Evolutionary conservation across 805 yeast genomes (phyloP).

Genomic region (Ogataea henricii): DNA sequence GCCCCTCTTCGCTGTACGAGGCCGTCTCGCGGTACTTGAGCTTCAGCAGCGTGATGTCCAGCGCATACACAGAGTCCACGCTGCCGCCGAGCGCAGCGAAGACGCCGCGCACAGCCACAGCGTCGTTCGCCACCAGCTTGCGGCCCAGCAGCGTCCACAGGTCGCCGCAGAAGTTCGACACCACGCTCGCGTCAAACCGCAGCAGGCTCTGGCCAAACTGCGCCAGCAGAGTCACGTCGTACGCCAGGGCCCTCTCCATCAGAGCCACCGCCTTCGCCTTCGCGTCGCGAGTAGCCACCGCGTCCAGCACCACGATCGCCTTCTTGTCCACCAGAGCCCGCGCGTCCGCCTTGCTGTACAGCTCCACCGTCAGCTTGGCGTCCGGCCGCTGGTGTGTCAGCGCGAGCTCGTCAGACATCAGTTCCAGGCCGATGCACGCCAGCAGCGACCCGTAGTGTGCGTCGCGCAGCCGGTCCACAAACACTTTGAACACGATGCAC

Average conservation of each 20-base stretch:
- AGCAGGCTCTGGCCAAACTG: slow-evolving; percentile 25
- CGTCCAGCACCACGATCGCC: slow-evolving; percentile 36
- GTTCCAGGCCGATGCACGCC: slow-evolving; percentile 27
- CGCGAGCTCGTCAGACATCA: slow-evolving; percentile 24
- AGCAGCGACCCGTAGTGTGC: slow-evolving; percentile 28
- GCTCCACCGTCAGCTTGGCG: slow-evolving; percentile 36
- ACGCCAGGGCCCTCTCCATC: slow-evolving; percentile 22
- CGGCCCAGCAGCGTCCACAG: slow-evolving; percentile 29
- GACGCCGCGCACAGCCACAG: slow-evolving; percentile 17
- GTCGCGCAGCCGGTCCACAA: slow-evolving; percentile 38
- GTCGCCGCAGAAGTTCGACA: slow-evolving; percentile 24
- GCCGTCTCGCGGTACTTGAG: slow-evolving; percentile 14
- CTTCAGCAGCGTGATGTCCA: slow-evolving; percentile 29
- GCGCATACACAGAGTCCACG: slow-evolving; percentile 20
- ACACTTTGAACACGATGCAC: slow-evolving; percentile 50
- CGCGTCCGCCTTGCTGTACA: slow-evolving; percentile 47
- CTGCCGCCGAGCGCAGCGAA: slow-evolving; percentile 18
- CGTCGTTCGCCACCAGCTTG: slow-evolving; percentile 24
- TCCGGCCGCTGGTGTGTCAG: slow-evolving; percentile 22
- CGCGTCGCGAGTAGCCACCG: slow-evolving; percentile 13
- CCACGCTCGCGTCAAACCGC: slow-evolving; percentile 18
- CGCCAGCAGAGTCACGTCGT: slow-evolving; percentile 29
- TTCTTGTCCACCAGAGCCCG: slow-evolving; percentile 50
- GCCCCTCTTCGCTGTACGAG: slow-evolving; percentile 16
- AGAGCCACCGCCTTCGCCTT: slow-evolving; percentile 22